A percentile compares a stretch with the other conserved stretches of the same genome.
Evolutionary conservation across 1,139 yeast genomes (phyloP).

Genomic region (Saccharomyces uvarum): DNA sequence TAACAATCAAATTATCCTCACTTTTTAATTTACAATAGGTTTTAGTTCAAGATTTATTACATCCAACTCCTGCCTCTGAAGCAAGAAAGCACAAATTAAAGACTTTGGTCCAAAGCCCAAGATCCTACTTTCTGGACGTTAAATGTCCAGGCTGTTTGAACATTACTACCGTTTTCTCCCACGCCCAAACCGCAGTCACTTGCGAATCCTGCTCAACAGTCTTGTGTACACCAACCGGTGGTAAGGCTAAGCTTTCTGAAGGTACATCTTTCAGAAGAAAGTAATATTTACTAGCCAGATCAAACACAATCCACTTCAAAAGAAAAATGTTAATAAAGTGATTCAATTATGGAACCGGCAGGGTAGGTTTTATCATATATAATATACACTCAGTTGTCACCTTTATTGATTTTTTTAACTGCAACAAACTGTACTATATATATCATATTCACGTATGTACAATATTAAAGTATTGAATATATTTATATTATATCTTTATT

Average conservation of each 20-base stretch:
- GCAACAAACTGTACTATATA: conserved; percentile 1
- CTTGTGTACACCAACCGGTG: conserved; percentile 98
- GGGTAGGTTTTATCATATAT: conserved; percentile 1
- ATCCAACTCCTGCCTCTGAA: conserved; percentile 96
- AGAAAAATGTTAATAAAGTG: not conserved
- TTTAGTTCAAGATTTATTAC: conserved; percentile 94
- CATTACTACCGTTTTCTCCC: conserved; percentile 98
- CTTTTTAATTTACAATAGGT: conserved; percentile 40
- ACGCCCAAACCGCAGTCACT: conserved; percentile 99
- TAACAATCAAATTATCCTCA: not conserved
- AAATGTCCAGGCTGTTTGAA: conserved; percentile 98
- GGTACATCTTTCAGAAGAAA: conserved; percentile 99
- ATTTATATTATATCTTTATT: not conserved
- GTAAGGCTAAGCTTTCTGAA: conserved; percentile 98
- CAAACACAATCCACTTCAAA: not conserved
- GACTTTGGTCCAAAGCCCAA: conserved; percentile 94
- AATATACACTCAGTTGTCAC: not conserved
- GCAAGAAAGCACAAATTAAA: conserved; percentile 95
- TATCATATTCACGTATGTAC: not conserved
- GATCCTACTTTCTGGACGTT: conserved; percentile 99
- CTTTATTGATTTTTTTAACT: not conserved
- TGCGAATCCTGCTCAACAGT: conserved; percentile 98
- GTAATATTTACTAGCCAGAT: conserved; percentile 39
- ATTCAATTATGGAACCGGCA: not conserved
- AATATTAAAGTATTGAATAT: not conserved